phyloP scores from a whole-genome alignment of 257 asterid species.

The Anisodus tanguticus region DNA sequence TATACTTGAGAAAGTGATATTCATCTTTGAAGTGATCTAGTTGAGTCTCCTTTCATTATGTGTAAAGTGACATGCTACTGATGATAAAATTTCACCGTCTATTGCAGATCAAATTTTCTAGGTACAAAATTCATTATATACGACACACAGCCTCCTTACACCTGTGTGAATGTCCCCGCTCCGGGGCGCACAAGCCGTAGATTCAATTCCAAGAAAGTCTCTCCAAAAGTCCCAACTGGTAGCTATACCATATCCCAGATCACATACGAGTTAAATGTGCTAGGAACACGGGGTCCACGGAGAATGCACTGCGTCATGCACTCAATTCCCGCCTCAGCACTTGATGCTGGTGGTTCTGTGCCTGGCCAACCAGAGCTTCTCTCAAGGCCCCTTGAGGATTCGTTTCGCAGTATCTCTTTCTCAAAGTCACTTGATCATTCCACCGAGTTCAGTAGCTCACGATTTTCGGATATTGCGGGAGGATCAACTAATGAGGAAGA shows the following conservation, averaged over 20 bases:
- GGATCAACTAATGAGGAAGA: constrained; percentile 45
- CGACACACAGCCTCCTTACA: constrained; percentile 81
- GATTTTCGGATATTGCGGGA: constrained; percentile 68
- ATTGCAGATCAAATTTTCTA: constrained; percentile 82
- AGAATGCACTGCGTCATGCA: constrained; percentile 89
- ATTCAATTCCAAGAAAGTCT: constrained; percentile 79
- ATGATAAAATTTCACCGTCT: constrained; percentile 12
- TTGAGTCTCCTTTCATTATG: constrained; percentile 5
- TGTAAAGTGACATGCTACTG: not conserved
- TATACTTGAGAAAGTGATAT: not conserved
- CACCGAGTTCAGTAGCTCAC: constrained; percentile 74
- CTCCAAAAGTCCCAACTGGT: constrained; percentile 83
- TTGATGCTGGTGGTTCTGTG: constrained; percentile 85
- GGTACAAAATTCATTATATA: constrained; percentile 93
- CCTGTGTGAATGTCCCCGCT: constrained; percentile 56
- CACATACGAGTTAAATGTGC: constrained; percentile 84
- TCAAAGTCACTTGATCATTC: constrained; percentile 81
- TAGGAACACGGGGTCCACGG: constrained; percentile 94
- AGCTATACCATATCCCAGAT: constrained; percentile 82
- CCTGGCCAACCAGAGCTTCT: constrained; percentile 92
- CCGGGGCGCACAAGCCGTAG: constrained; percentile 80
- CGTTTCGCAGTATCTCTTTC: constrained; percentile 85
- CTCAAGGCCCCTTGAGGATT: constrained; percentile 79
- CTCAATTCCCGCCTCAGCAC: constrained; percentile 77
- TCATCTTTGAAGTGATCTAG: not conserved